These are phyloP conservation scores for Aspergillus niger DNA, from an alignment of 2,329 filamentous ascomycete species.

Conservation along the genomic window DNA sequence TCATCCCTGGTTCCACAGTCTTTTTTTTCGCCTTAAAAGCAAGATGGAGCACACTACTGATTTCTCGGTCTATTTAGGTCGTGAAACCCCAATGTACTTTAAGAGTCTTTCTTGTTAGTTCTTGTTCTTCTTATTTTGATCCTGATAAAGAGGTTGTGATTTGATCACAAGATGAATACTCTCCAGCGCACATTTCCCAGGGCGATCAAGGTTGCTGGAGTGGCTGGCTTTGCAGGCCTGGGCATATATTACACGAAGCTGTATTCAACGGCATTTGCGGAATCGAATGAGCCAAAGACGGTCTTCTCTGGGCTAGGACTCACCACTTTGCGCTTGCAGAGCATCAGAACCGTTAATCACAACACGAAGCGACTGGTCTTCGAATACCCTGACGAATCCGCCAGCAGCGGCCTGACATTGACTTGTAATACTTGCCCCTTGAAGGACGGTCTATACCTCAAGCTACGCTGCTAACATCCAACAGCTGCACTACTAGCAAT, in stretches of 20 bases:
- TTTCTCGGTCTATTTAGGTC: not conserved
- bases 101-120: not conserved
- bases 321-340: constrained; percentile 2
- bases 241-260: not conserved
- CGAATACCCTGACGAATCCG: constrained; percentile 2
- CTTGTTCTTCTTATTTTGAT: not conserved
- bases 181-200: not conserved
- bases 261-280: not conserved
- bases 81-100: not conserved
- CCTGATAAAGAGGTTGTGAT: not conserved
- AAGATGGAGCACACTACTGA: not conserved
- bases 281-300: not conserved
- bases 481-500: constrained; percentile 61
- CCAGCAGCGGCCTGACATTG: constrained; percentile 12
- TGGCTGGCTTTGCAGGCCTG: not conserved
- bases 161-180: not conserved
- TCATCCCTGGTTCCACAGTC: not conserved
- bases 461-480: not conserved
- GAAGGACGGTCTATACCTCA: not conserved
- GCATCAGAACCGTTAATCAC: constrained; percentile 10
- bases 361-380: constrained; percentile 18
- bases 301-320: not conserved
- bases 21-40: not conserved
- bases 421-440: constrained; percentile 12
- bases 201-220: not conserved